A percentile compares a stretch with the other conserved stretches of the same genome.
These are phyloP conservation scores for Cladophialophora carrionii DNA, from an alignment of 2,329 filamentous ascomycete species.

Conservation along the genomic window DNA sequence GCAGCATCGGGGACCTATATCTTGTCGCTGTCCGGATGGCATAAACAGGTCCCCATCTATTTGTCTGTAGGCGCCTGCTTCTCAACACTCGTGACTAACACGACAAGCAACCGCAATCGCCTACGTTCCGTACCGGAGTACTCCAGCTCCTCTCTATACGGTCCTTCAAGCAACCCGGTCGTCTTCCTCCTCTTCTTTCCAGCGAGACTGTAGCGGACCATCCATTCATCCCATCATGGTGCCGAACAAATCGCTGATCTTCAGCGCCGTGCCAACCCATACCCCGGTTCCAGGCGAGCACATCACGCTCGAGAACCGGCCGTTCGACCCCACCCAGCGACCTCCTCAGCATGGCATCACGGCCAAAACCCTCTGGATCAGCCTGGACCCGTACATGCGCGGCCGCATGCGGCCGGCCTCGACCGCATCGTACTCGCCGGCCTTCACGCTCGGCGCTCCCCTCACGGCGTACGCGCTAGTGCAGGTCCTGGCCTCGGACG, in stretches of 20 bases:
- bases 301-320: slow-evolving; percentile 1
- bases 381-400: slow-evolving; percentile 77
- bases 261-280: slow-evolving; percentile 2
- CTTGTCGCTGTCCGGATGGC: neutral
- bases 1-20: neutral
- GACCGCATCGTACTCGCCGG: slow-evolving; percentile 64
- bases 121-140: neutral
- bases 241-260: neutral
- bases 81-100: neutral
- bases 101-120: neutral
- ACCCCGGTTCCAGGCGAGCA: slow-evolving; percentile 4
- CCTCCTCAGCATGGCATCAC: neutral
- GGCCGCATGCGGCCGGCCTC: slow-evolving; percentile 68
- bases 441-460: slow-evolving; percentile 62
- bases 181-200: neutral
- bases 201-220: neutral
- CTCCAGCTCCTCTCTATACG: neutral
- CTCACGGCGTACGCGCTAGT: slow-evolving; percentile 62
- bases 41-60: neutral
- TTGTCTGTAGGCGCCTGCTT: neutral
- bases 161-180: neutral
- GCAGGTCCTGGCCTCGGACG: slow-evolving; percentile 68
- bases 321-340: neutral
- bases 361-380: slow-evolving; percentile 42
- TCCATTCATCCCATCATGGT: slow-evolving; percentile 13